Percentiles rank a stretch among this genome's conserved stretches.
These are phyloP conservation scores for Pseudogymnoascus sp. DNA, from an alignment of 2,329 filamentous ascomycete genomes.

Conservation along the genomic window DNA sequence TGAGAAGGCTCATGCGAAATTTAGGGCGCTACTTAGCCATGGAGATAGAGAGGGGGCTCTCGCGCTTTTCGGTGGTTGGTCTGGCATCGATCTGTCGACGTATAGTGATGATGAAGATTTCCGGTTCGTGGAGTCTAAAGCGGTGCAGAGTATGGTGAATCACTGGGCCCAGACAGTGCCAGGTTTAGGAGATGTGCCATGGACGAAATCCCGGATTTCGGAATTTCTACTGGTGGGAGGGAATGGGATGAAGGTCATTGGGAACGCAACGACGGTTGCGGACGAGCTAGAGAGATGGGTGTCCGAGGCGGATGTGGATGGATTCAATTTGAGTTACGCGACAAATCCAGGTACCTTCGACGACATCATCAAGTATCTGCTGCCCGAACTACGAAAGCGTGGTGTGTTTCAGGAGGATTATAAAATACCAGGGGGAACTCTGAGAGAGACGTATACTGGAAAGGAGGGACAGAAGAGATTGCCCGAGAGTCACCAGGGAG, in stretches of 20 bases:
- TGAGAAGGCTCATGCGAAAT: constrained; percentile 57
- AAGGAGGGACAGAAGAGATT: constrained; percentile 9
- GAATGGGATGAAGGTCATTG: constrained; percentile 44
- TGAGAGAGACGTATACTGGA: constrained; percentile 14
- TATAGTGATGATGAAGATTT: constrained; percentile 55
- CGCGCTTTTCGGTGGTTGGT: constrained; percentile 55
- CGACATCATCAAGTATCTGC: constrained; percentile 54
- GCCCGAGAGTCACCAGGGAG: constrained; percentile 15
- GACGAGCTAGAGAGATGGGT: constrained; percentile 62
- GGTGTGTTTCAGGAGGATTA: constrained; percentile 47
- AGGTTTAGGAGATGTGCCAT: constrained; percentile 45
- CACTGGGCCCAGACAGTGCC: constrained; percentile 47
- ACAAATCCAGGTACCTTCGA: constrained; percentile 57
- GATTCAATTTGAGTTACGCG: constrained; percentile 63
- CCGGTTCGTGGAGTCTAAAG: constrained; percentile 35
- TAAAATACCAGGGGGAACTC: constrained; percentile 17
- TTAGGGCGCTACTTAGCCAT: constrained; percentile 50
- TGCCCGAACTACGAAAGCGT: constrained; percentile 51
- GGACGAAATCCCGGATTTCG: constrained; percentile 63
- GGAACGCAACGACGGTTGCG: constrained; percentile 47
- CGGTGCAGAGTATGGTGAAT: constrained; percentile 29
- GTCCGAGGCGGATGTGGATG: constrained; percentile 59
- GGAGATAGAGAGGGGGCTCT: constrained; percentile 58
- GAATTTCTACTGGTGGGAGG: constrained; percentile 60
- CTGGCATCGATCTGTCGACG: constrained; percentile 12